Evolutionary conservation across 2,329 filamentous ascomycete species (phyloP).

Genomic region (Penicillium sp.): DNA sequence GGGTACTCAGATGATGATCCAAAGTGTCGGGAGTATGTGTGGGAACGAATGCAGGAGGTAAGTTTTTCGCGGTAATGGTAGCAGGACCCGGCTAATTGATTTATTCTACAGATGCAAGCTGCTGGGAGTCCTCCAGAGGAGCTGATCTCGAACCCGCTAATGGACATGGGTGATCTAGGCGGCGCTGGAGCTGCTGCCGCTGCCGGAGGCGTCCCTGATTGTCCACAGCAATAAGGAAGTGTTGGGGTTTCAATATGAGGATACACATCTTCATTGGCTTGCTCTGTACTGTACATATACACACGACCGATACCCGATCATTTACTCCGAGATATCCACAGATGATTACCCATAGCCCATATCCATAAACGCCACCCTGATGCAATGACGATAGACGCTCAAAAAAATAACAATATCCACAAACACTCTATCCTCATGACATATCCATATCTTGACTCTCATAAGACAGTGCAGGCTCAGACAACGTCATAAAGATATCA

Average conservation of each 20-base stretch:
- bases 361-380: constrained; percentile 13
- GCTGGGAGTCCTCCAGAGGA: constrained; percentile 87
- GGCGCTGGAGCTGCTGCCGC: constrained; percentile 62
- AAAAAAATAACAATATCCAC: neutral
- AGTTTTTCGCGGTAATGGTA: constrained; percentile 26
- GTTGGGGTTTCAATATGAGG: neutral
- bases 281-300: constrained; percentile 29
- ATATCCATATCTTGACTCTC: constrained; percentile 41
- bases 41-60: constrained; percentile 97
- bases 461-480: constrained; percentile 42
- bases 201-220: constrained; percentile 58
- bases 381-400: constrained; percentile 11
- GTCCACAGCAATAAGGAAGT: constrained; percentile 58
- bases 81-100: constrained; percentile 10
- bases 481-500: constrained; percentile 64
- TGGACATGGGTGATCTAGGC: constrained; percentile 70
- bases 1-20: constrained; percentile 80
- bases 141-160: constrained; percentile 60
- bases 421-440: constrained; percentile 23
- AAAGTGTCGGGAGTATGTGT: constrained; percentile 84
- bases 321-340: constrained; percentile 19
- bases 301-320: constrained; percentile 31
- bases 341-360: neutral
- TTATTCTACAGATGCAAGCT: constrained; percentile 81
- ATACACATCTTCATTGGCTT: constrained; percentile 16